phyloP scores from a whole-genome alignment of 176 grass and related monocot genomes.

The Luzula sylvatica region DNA sequence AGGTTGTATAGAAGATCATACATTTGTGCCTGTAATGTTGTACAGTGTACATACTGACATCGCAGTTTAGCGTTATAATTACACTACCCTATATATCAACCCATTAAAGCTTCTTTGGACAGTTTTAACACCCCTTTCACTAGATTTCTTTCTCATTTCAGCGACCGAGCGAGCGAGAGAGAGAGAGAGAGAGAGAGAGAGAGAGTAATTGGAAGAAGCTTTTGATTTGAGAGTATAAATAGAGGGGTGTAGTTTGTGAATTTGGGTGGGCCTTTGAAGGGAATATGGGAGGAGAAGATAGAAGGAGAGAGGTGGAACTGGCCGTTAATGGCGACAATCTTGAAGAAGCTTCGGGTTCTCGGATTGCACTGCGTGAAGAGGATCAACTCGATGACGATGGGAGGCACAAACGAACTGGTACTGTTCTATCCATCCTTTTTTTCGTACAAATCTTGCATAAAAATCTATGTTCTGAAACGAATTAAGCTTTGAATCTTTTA shows the following conservation, averaged over 20 bases:
- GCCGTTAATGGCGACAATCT: slow-evolving; percentile 10
- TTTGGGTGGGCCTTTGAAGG: too few species aligned
- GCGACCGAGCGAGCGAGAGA: background rate
- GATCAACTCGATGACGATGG: slow-evolving; percentile 63
- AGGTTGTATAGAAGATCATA: too few species aligned
- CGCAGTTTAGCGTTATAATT: background rate
- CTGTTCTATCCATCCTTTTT: background rate
- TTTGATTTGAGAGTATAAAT: background rate
- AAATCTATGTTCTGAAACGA: too few species aligned
- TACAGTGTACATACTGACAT: background rate
- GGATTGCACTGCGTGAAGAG: background rate
- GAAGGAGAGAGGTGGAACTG: slow-evolving; percentile 50
- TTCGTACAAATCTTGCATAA: too few species aligned
- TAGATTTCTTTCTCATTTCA: too few species aligned
- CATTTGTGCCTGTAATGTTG: background rate
- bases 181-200: background rate
- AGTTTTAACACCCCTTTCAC: too few species aligned
- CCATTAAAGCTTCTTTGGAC: too few species aligned
- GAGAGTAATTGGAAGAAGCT: background rate
- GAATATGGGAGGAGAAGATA: slow-evolving; percentile 4
- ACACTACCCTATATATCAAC: background rate
- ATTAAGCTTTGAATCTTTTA: too few species aligned
- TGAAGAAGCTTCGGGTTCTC: too few species aligned
- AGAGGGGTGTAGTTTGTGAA: background rate
- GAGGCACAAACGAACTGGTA: slow-evolving; percentile 49